These are phyloP conservation scores for Kodamaea kaohsiungensis DNA, from an alignment of 805 yeast species.

Conservation along the genomic window DNA sequence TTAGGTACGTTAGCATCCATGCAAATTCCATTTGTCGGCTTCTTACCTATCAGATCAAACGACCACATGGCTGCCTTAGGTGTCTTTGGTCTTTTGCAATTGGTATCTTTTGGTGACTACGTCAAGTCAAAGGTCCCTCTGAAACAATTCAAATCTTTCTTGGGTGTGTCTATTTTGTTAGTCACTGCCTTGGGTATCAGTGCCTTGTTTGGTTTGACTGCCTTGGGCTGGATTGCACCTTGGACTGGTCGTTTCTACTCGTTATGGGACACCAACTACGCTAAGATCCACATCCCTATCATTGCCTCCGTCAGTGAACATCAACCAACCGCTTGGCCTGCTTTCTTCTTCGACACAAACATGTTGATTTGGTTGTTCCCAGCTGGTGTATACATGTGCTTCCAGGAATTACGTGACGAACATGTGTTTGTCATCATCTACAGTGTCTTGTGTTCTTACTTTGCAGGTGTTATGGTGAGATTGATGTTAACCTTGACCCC, in stretches of 20 bases:
- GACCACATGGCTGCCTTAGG: slow-evolving; percentile 99
- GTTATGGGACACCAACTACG: slow-evolving; percentile 96
- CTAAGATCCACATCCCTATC: slow-evolving; percentile 96
- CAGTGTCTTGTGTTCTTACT: slow-evolving; percentile 90
- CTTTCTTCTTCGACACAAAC: slow-evolving; percentile 92
- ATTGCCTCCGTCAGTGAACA: slow-evolving; percentile 99
- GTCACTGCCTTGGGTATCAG: slow-evolving; percentile 64
- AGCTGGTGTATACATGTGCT: slow-evolving; percentile 88
- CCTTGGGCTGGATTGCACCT: slow-evolving; percentile 93
- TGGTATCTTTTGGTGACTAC: slow-evolving; percentile 83
- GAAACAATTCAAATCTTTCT: slow-evolving; percentile 68
- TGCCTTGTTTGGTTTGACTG: slow-evolving; percentile 78
- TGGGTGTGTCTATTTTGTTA: slow-evolving; percentile 57
- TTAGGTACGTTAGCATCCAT: slow-evolving; percentile 97
- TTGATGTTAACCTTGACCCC: slow-evolving; percentile 97
- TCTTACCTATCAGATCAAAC: slow-evolving; percentile 92
- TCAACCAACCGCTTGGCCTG: slow-evolving; percentile 99
- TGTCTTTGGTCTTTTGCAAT: slow-evolving; percentile 91
- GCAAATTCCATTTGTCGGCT: slow-evolving; percentile 99
- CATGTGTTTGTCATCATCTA: slow-evolving; percentile 91
- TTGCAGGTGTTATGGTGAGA: slow-evolving; percentile 99
- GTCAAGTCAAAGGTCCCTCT: slow-evolving; percentile 72
- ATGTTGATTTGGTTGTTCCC: slow-evolving; percentile 98
- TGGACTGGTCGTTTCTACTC: slow-evolving; percentile 99
- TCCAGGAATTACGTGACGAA: slow-evolving; percentile 88